A percentile compares a stretch with the other conserved stretches of the same genome.
These are phyloP conservation scores for Haberlea rhodopensis DNA, from an alignment of 257 asterid genomes.

Conservation along the genomic window DNA sequence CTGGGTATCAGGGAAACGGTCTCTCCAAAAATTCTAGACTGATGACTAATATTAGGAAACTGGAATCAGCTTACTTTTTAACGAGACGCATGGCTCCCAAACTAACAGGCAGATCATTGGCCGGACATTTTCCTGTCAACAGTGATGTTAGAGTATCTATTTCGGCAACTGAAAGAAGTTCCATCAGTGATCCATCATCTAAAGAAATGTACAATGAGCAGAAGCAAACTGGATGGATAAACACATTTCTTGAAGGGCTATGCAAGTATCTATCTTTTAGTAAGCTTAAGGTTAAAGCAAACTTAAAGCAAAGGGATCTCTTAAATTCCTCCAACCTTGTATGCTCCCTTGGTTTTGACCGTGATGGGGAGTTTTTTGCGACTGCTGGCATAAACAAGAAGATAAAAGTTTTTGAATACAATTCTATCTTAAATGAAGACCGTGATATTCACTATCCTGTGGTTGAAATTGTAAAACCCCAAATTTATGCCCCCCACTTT, in stretches of 20 bases:
- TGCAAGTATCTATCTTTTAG: conserved; percentile 78
- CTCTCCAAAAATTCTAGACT: conserved; percentile 61
- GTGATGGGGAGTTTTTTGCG: conserved; percentile 94
- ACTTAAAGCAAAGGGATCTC: conserved; percentile 94
- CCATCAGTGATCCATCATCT: conserved; percentile 58
- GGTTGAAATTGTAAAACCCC: too few relatives aligned
- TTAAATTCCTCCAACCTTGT: conserved; percentile 88
- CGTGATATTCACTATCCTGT: conserved; percentile 95
- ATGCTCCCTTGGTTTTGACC: conserved; percentile 89
- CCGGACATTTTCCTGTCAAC: conserved; percentile 47
- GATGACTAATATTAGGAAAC: conserved; percentile 74
- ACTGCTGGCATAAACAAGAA: conserved; percentile 98
- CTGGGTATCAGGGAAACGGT: conserved; percentile 41
- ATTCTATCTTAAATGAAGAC: conserved; percentile 61
- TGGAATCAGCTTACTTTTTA: conserved; percentile 79
- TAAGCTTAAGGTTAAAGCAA: conserved; percentile 80
- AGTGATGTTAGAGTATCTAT: conserved; percentile 52
- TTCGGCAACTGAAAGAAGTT: conserved; percentile 65
- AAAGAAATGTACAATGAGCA: conserved; percentile 51
- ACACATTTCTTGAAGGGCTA: conserved; percentile 75
- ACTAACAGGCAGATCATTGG: conserved; percentile 34
- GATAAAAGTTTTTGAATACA: conserved; percentile 87
- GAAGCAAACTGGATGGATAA: conserved; percentile 62
- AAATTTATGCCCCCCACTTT: too few relatives aligned
- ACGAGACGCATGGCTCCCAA: conserved; percentile 54